A percentile compares a stretch with the other conserved stretches of the same genome.
These are phyloP conservation scores for Penicillium goetzii DNA, from an alignment of 495 filamentous ascomycete genomes.

Conservation along the genomic window DNA sequence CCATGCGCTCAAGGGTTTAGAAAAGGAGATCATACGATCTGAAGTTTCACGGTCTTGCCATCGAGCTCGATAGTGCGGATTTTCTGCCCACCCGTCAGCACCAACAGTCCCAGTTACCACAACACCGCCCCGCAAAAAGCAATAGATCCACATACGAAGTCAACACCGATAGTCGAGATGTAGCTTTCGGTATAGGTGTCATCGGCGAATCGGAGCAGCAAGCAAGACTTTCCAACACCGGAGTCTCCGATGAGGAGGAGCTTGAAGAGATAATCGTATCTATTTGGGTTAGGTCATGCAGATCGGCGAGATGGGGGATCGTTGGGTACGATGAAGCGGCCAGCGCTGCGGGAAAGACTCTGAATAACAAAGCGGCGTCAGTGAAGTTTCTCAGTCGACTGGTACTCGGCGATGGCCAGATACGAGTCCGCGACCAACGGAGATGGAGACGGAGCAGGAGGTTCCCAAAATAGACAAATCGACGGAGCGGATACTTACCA, in stretches of 20 bases:
- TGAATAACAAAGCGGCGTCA: conserved; percentile 21
- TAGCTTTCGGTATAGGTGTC: conserved; percentile 99
- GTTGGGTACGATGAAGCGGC: conserved; percentile 10
- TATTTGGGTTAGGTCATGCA: conserved; percentile 47
- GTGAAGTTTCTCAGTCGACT: neutral
- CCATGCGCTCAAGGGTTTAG: neutral
- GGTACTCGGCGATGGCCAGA: neutral
- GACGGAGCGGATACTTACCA: conserved; percentile 63
- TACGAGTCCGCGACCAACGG: conserved; percentile 1
- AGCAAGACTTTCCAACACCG: conserved; percentile 98
- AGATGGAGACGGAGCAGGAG: conserved; percentile 24
- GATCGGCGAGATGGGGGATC: conserved; percentile 19
- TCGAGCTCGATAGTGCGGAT: conserved; percentile 99
- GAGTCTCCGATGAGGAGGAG: conserved; percentile 99
- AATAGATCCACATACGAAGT: conserved; percentile 74
- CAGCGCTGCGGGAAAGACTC: conserved; percentile 24
- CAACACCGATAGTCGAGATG: conserved; percentile 98
- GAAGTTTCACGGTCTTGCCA: conserved; percentile 98
- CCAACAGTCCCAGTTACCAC: conserved; percentile 10
- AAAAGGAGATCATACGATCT: conserved; percentile 73
- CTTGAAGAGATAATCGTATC: conserved; percentile 99
- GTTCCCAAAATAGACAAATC: conserved; percentile 10
- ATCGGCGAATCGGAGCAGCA: conserved; percentile 96
- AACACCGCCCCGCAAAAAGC: conserved; percentile 11
- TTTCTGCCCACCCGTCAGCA: conserved; percentile 67